A percentile compares a stretch with the other conserved stretches of the same genome.
phyloP scores from a whole-genome alignment of 805 yeast species.

The Kluyveromyces lactis region DNA sequence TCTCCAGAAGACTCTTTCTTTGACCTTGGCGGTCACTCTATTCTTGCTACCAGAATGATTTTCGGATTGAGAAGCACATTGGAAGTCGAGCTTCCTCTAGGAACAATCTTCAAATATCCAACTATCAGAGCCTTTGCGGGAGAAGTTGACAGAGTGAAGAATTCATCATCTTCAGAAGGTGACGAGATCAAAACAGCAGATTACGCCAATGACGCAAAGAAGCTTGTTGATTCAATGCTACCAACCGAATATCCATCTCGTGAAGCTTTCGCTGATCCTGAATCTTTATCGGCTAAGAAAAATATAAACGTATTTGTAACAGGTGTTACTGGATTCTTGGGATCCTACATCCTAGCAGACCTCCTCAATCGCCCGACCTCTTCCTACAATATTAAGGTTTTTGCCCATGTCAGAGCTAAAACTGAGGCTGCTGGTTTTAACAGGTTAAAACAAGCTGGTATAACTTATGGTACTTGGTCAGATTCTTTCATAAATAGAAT shows the following conservation, averaged over 20 bases:
- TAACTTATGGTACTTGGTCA: constrained; percentile 63
- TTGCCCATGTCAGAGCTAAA: constrained; percentile 87
- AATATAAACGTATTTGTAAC: constrained; percentile 68
- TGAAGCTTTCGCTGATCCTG: constrained; percentile 20
- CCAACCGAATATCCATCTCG: constrained; percentile 39
- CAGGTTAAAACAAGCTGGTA: constrained; percentile 67
- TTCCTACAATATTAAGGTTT: constrained; percentile 43
- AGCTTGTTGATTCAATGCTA: constrained; percentile 35
- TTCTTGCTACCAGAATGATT: constrained; percentile 93
- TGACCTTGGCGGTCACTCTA: constrained; percentile 97
- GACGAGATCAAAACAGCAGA: constrained; percentile 31
- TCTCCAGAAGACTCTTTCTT: constrained; percentile 83
- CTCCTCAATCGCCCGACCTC: constrained; percentile 48
- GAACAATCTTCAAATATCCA: constrained; percentile 83
- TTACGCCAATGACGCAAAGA: constrained; percentile 71
- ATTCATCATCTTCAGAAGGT: constrained; percentile 15
- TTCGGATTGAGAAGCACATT: constrained; percentile 78
- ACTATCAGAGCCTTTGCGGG: constrained; percentile 72
- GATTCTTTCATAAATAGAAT: constrained; percentile 49
- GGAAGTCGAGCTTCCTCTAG: constrained; percentile 77
- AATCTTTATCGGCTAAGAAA: constrained; percentile 19
- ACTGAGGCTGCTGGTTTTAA: constrained; percentile 60
- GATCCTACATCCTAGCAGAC: constrained; percentile 79
- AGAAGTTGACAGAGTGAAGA: constrained; percentile 53
- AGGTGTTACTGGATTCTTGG: constrained; percentile 95